These are phyloP conservation scores for Exophiala oligosperma DNA, from an alignment of 2,329 filamentous ascomycete species.

Conservation along the genomic window DNA sequence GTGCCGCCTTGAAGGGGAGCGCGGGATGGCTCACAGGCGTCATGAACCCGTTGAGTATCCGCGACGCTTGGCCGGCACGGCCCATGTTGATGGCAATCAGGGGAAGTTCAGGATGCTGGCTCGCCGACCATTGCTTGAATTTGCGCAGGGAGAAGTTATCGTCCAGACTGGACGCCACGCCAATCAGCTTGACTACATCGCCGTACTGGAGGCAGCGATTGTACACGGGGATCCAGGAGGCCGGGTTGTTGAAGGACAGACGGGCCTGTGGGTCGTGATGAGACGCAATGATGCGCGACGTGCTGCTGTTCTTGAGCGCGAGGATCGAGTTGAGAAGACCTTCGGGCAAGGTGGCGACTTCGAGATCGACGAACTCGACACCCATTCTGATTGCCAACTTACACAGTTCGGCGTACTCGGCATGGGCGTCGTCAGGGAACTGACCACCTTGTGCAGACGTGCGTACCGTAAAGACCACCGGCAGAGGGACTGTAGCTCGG, in stretches of 20 bases:
- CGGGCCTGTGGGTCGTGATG: conserved; percentile 83
- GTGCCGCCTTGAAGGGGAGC: conserved; percentile 89
- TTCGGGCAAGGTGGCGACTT: conserved; percentile 76
- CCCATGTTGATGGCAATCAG: conserved; percentile 98
- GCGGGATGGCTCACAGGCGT: conserved; percentile 89
- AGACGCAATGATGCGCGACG: conserved; percentile 85
- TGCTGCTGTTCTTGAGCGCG: conserved; percentile 62
- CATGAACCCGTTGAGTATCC: conserved; percentile 88
- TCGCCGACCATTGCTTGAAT: conserved; percentile 76
- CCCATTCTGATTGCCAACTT: conserved; percentile 76
- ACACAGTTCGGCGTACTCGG: conserved; percentile 75
- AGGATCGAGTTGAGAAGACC: conserved; percentile 67
- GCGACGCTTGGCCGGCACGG: conserved; percentile 77
- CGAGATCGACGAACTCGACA: conserved; percentile 89
- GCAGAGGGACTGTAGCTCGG: conserved; percentile 68
- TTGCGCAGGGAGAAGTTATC: conserved; percentile 84
- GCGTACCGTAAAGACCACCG: conserved; percentile 89
- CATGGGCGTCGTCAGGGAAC: conserved; percentile 74
- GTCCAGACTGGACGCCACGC: conserved; percentile 70
- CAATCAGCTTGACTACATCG: conserved; percentile 92
- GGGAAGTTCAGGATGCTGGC: conserved; percentile 69
- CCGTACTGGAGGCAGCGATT: conserved; percentile 87
- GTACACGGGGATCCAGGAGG: conserved; percentile 88
- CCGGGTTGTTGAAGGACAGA: conserved; percentile 79
- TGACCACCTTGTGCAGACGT: conserved; percentile 82